These are phyloP conservation scores for Aspergillus brasiliensis DNA, from an alignment of 2,329 filamentous ascomycete species.

Conservation along the genomic window DNA sequence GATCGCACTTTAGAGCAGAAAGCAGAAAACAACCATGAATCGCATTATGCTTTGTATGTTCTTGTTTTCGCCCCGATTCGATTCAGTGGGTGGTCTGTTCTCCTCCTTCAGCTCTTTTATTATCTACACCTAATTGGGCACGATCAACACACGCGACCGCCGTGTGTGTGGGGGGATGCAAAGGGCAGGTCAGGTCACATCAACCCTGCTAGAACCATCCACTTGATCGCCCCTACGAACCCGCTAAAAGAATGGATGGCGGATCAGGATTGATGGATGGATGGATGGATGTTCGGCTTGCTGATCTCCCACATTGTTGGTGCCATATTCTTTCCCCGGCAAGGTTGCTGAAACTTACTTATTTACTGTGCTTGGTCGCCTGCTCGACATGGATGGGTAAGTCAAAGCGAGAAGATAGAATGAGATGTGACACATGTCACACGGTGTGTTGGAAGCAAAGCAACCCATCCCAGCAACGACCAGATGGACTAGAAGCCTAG, in stretches of 20 bases:
- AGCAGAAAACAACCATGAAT: background rate
- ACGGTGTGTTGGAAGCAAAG: background rate
- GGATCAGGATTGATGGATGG: too few relatives aligned
- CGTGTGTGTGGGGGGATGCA: background rate
- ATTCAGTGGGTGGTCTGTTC: too few relatives aligned
- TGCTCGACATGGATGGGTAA: background rate
- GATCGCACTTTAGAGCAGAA: background rate
- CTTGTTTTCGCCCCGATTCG: background rate
- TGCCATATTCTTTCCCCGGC: background rate
- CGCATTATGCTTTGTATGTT: background rate
- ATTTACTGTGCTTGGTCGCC: background rate
- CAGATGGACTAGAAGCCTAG: background rate
- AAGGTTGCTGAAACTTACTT: slow-evolving; percentile 1
- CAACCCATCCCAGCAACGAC: background rate
- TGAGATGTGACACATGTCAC: slow-evolving; percentile 2
- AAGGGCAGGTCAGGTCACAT: background rate
- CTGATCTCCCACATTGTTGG: slow-evolving; percentile 2
- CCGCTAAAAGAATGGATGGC: too few relatives aligned
- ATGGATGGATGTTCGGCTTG: background rate
- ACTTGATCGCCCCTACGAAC: background rate
- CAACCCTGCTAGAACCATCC: background rate
- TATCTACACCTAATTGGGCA: background rate
- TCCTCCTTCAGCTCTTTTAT: too few relatives aligned
- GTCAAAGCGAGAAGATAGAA: too few relatives aligned
- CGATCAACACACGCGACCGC: background rate